Evolutionary conservation across 2,329 filamentous ascomycete species (phyloP).

Genomic region (Verticillium dahliae): DNA sequence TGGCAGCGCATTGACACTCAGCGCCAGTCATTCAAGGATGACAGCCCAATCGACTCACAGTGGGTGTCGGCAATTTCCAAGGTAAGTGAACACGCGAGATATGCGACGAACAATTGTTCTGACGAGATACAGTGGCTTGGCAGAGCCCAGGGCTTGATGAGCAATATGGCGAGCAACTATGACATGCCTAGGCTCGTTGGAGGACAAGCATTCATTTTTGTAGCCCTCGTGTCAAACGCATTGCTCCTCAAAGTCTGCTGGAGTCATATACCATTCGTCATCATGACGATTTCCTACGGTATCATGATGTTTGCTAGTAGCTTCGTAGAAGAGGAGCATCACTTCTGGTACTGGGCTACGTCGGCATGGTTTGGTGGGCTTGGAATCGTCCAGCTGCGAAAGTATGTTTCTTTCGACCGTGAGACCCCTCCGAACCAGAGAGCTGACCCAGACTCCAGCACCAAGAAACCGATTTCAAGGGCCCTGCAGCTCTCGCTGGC

Average conservation of each 20-base stretch:
- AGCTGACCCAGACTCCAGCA: neutral
- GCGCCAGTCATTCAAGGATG: constrained; percentile 9
- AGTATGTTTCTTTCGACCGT: constrained; percentile 18
- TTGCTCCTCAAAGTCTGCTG: constrained; percentile 5
- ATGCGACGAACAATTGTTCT: neutral
- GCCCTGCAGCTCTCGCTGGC: constrained; percentile 26
- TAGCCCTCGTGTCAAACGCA: constrained; percentile 32
- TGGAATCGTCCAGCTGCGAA: constrained; percentile 37
- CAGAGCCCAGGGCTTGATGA: constrained; percentile 72
- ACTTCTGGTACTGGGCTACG: constrained; percentile 94
- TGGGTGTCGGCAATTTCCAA: constrained; percentile 38
- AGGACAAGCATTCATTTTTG: constrained; percentile 31
- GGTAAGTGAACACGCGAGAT: constrained; percentile 18
- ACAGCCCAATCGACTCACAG: constrained; percentile 22
- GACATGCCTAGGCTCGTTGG: constrained; percentile 57
- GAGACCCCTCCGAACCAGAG: neutral
- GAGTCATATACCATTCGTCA: constrained; percentile 33
- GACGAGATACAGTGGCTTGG: constrained; percentile 51
- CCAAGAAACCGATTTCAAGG: neutral
- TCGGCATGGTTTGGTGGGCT: constrained; percentile 61
- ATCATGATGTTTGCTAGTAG: constrained; percentile 97
- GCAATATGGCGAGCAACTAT: constrained; percentile 89
- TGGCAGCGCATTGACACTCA: constrained; percentile 45
- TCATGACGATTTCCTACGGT: constrained; percentile 59
- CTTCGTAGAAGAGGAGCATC: constrained; percentile 96